Evolutionary conservation across 2,329 filamentous ascomycete genomes (phyloP).

Genomic region (Penicillium nordicum): DNA sequence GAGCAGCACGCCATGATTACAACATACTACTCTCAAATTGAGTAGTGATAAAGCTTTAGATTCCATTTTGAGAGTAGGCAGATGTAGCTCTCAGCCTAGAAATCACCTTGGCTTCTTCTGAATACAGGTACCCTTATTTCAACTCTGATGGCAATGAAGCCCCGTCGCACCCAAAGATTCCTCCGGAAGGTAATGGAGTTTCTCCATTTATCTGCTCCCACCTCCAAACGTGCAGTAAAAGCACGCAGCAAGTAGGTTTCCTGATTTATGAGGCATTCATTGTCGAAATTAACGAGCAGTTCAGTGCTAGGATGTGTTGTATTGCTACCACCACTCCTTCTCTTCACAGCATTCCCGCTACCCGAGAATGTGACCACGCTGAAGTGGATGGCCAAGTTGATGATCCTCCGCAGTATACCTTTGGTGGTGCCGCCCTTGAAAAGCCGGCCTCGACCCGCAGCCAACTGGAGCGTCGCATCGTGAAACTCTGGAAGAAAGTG

Average conservation of each 20-base stretch:
- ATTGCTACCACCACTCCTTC: background rate
- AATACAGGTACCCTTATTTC: background rate
- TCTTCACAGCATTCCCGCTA: background rate
- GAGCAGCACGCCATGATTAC: slow-evolving; percentile 3
- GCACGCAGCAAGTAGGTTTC: background rate
- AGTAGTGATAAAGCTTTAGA: background rate
- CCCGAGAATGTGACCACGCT: background rate
- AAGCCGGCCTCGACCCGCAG: background rate
- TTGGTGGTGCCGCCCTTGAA: background rate
- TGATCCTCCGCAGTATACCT: background rate
- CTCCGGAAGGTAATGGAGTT: slow-evolving; percentile 9
- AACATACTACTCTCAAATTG: background rate
- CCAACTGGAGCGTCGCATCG: slow-evolving; percentile 16
- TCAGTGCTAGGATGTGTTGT: slow-evolving; percentile 1
- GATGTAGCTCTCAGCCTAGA: background rate
- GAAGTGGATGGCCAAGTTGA: background rate
- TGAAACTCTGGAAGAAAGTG: slow-evolving; percentile 19
- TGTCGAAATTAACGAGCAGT: background rate
- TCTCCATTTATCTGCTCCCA: slow-evolving; percentile 1
- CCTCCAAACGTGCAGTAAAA: background rate
- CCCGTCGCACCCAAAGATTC: background rate
- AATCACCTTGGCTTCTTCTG: background rate
- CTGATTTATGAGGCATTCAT: background rate
- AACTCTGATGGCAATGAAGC: background rate
- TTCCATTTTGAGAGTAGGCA: background rate